A percentile compares a stretch with the other conserved stretches of the same genome.
Evolutionary conservation across 106 monocot genomes (phyloP).

Genomic region (Acanthochlamys bracteata): DNA sequence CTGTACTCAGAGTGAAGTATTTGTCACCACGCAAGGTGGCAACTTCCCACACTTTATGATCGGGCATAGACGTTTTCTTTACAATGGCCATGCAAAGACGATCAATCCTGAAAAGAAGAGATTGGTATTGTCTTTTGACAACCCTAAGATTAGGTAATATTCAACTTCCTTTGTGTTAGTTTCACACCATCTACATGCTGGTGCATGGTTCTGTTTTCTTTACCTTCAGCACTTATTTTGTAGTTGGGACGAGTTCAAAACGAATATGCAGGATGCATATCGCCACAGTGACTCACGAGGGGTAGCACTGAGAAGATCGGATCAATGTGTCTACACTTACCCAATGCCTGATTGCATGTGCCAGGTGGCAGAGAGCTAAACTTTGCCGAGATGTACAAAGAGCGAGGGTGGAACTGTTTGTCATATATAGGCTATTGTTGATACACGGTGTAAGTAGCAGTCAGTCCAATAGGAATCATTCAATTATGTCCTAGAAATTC

Average conservation of each 20-base stretch:
- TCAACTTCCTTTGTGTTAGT: not conserved
- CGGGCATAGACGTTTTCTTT: slow-evolving; percentile 75
- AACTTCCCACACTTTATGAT: slow-evolving; percentile 97
- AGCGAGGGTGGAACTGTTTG: not conserved
- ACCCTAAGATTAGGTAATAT: slow-evolving; percentile 58
- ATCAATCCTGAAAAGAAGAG: slow-evolving; percentile 88
- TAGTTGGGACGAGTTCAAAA: slow-evolving; percentile 93
- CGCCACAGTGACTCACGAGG: slow-evolving; percentile 72
- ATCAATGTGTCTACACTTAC: slow-evolving; percentile 64
- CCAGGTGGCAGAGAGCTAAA: slow-evolving; percentile 19
- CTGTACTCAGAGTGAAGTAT: slow-evolving; percentile 77
- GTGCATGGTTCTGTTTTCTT: not conserved
- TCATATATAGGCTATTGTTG: slow-evolving; percentile 3
- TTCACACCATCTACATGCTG: not conserved
- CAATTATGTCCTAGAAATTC: not conserved
- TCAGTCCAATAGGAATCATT: slow-evolving; percentile 4
- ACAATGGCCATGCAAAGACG: slow-evolving; percentile 79
- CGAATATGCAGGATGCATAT: slow-evolving; percentile 78
- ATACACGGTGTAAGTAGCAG: slow-evolving; percentile 6
- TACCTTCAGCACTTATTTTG: not conserved
- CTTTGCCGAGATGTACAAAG: not conserved
- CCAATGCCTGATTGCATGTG: slow-evolving; percentile 99
- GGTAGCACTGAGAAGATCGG: slow-evolving; percentile 38
- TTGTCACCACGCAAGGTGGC: slow-evolving; percentile 94
- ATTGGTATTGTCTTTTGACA: slow-evolving; percentile 72